A percentile compares a stretch with the other conserved stretches of the same genome.
Conservation (phyloP, 78 protist genomes). For the Dictyostelium firmibasis region DNA sequence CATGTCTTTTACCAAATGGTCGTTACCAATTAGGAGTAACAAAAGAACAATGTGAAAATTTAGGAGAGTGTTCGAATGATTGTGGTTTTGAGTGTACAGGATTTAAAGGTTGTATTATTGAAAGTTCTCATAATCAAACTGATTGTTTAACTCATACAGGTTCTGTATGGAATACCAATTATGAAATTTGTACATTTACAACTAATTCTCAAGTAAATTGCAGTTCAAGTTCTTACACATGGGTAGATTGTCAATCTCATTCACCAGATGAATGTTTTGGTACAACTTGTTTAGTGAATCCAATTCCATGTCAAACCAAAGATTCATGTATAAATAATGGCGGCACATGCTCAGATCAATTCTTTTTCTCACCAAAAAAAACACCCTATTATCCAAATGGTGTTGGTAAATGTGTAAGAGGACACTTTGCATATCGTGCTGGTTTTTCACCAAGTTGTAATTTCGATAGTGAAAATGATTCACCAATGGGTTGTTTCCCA, state of each 20-base stretch:
- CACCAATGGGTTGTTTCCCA: conserved; percentile 49
- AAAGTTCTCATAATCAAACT: background rate
- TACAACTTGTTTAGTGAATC: background rate
- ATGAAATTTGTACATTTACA: background rate
- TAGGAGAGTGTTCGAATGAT: background rate
- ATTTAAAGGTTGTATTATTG: background rate
- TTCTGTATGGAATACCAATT: background rate
- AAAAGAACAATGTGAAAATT: background rate
- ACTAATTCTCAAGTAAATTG: background rate
- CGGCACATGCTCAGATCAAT: conserved; percentile 17
- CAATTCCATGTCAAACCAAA: background rate
- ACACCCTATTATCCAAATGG: background rate
- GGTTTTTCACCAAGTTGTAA: conserved; percentile 2
- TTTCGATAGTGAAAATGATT: conserved; percentile 12
- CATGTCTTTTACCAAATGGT: background rate
- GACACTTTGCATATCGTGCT: background rate
- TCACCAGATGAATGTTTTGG: background rate
- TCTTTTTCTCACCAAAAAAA: background rate
- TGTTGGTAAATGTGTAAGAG: conserved; percentile 40
- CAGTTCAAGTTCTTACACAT: background rate
- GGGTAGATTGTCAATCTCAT: background rate
- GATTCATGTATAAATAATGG: background rate
- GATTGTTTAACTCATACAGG: background rate
- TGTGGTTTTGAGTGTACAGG: conserved; percentile 58
- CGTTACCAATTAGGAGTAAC: background rate